These are phyloP conservation scores for Metschnikowia henanensis DNA, from an alignment of 805 yeast genomes.

Conservation along the genomic window DNA sequence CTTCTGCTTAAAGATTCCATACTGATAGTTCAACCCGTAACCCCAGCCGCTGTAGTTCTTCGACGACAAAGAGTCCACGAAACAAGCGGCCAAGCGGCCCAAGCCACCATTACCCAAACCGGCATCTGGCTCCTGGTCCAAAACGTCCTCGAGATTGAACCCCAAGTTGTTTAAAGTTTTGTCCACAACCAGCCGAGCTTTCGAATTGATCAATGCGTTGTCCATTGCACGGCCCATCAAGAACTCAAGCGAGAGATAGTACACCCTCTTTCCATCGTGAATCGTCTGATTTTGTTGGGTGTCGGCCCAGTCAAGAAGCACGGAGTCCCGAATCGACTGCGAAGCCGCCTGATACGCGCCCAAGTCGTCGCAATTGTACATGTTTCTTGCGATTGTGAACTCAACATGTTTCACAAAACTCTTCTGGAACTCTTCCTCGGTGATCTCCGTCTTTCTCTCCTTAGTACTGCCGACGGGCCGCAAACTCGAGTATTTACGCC, in stretches of 20 bases:
- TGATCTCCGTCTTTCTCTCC: slow-evolving; percentile 22
- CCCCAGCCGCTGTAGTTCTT: slow-evolving; percentile 96
- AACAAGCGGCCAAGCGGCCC: slow-evolving; percentile 94
- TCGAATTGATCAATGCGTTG: slow-evolving; percentile 84
- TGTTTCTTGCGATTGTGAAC: slow-evolving; percentile 84
- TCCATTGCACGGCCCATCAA: slow-evolving; percentile 95
- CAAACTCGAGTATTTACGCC: slow-evolving; percentile 69
- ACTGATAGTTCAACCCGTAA: slow-evolving; percentile 88
- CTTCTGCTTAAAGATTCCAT: slow-evolving; percentile 89
- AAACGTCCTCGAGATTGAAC: slow-evolving; percentile 81
- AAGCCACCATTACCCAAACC: slow-evolving; percentile 95
- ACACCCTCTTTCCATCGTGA: slow-evolving; percentile 81
- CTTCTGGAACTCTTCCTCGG: slow-evolving; percentile 59
- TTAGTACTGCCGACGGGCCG: slow-evolving; percentile 20
- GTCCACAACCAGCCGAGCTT: slow-evolving; percentile 58
- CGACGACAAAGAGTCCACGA: slow-evolving; percentile 83
- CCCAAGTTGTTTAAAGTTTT: slow-evolving; percentile 64
- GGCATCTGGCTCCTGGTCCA: slow-evolving; percentile 89
- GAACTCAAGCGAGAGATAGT: slow-evolving; percentile 84
- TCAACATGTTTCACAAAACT: slow-evolving; percentile 85
- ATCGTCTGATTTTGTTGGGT: slow-evolving; percentile 89
- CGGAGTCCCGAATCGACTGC: slow-evolving; percentile 70
- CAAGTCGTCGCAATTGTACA: slow-evolving; percentile 88
- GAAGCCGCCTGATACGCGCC: slow-evolving; percentile 94
- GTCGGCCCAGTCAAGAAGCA: slow-evolving; percentile 86